phyloP scores from a whole-genome alignment of 257 asterid genomes.

The Penstemon newberryi region DNA sequence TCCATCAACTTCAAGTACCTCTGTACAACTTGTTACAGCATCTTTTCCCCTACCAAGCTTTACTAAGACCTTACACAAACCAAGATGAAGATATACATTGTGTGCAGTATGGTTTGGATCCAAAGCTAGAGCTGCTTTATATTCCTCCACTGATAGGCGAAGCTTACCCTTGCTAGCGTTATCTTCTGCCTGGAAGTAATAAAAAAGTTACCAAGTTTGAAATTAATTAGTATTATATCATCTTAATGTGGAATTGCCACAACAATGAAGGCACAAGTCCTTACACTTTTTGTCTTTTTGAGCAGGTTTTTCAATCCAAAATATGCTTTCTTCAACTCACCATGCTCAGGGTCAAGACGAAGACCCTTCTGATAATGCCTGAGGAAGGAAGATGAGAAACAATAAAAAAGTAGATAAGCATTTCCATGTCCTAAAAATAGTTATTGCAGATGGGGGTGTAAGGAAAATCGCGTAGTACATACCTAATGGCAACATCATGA shows the following conservation, averaged over 20 bases:
- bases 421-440: not conserved
- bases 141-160: slow-evolving; percentile 84
- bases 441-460: not conserved
- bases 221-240: slow-evolving; percentile 1
- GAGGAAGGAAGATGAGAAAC: slow-evolving; percentile 27
- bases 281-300: slow-evolving; percentile 84
- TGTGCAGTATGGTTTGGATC: slow-evolving; percentile 83
- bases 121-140: slow-evolving; percentile 70
- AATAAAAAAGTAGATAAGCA: slow-evolving; percentile 8
- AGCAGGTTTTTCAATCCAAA: slow-evolving; percentile 86
- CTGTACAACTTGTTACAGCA: slow-evolving; percentile 75
- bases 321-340: slow-evolving; percentile 87
- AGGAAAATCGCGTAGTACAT: slow-evolving; percentile 26
- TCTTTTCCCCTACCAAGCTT: slow-evolving; percentile 91
- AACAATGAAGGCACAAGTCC: slow-evolving; percentile 12
- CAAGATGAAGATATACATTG: slow-evolving; percentile 80
- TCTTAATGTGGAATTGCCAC: not conserved
- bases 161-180: slow-evolving; percentile 89
- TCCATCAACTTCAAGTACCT: slow-evolving; percentile 77
- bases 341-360: slow-evolving; percentile 91
- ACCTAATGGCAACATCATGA: slow-evolving; percentile 89
- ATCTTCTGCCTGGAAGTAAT: slow-evolving; percentile 77
- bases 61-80: slow-evolving; percentile 81
- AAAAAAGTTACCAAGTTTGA: slow-evolving; percentile 15
- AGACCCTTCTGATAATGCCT: slow-evolving; percentile 98